Conservation (phyloP, 2,329 filamentous ascomycete species). For the Reticulascus tulasneorum region DNA sequence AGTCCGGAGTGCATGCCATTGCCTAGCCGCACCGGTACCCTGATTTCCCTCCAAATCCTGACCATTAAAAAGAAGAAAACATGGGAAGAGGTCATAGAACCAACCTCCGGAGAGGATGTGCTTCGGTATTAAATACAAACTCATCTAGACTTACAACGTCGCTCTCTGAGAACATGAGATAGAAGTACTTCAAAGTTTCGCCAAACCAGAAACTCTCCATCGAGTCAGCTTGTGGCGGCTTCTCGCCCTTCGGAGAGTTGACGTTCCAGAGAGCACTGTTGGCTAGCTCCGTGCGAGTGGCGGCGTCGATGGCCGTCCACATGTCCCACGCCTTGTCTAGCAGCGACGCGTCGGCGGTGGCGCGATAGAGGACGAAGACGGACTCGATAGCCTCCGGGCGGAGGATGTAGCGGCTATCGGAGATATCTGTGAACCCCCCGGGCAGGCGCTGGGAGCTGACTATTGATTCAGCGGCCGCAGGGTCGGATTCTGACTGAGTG, state of each 20-base stretch:
- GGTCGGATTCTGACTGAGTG: conserved; percentile 24
- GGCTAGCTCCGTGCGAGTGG: conserved; percentile 46
- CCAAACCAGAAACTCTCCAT: conserved; percentile 47
- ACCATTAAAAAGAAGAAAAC: too few relatives aligned
- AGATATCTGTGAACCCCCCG: conserved; percentile 21
- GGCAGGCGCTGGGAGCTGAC: conserved; percentile 21
- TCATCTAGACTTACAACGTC: conserved; percentile 54
- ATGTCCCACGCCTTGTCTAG: conserved; percentile 60
- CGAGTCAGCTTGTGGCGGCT: conserved; percentile 46
- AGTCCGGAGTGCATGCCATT: too few relatives aligned
- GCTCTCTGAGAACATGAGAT: conserved; percentile 53
- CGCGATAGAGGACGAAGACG: conserved; percentile 62
- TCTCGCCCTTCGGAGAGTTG: conserved; percentile 21
- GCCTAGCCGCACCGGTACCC: too few relatives aligned
- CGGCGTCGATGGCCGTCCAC: conserved; percentile 50
- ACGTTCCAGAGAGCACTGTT: conserved; percentile 53
- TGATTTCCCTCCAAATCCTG: too few relatives aligned
- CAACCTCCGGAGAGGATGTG: too few relatives aligned
- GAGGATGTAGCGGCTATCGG: conserved; percentile 45
- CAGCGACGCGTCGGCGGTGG: conserved; percentile 52
- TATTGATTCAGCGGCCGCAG: conserved; percentile 19
- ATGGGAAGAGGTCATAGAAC: too few relatives aligned
- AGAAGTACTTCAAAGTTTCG: conserved; percentile 26
- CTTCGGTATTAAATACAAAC: conserved; percentile 44
- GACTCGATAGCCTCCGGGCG: conserved; percentile 65